phyloP scores from a whole-genome alignment of 2,329 filamentous ascomycete genomes.

The Nemania serpens region DNA sequence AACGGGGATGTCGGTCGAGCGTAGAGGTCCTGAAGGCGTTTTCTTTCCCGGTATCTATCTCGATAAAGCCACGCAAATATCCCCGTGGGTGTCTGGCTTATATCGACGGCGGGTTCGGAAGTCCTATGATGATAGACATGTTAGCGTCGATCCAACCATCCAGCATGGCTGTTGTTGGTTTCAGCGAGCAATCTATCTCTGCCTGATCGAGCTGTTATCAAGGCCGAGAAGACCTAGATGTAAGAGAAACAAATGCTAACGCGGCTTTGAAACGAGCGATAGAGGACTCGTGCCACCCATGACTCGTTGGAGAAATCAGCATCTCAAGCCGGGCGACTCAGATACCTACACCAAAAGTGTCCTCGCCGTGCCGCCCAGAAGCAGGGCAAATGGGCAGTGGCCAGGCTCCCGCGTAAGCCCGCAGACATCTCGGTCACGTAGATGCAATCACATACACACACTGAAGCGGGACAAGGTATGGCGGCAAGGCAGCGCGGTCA shows the following conservation, averaged over 20 bases:
- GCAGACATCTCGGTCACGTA: conserved; percentile 21
- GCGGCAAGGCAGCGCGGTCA: conserved; percentile 23
- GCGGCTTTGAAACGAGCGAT: conserved; percentile 20
- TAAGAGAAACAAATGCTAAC: conserved; percentile 21
- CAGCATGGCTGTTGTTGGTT: conserved; percentile 17
- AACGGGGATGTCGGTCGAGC: conserved; percentile 12
- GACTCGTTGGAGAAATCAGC: conserved; percentile 28
- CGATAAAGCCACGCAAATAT: conserved; percentile 21
- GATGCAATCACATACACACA: conserved; percentile 28
- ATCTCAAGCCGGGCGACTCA: conserved; percentile 19
- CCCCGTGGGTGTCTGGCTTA: neutral
- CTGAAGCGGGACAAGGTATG: conserved; percentile 25
- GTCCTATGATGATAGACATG: conserved; percentile 23
- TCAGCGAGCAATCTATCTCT: conserved; percentile 24
- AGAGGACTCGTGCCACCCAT: conserved; percentile 27
- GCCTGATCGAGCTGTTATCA: conserved; percentile 9
- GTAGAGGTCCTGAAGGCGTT: conserved; percentile 12
- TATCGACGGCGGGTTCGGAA: conserved; percentile 16
- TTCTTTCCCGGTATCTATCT: conserved; percentile 23
- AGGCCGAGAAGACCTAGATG: conserved; percentile 26
- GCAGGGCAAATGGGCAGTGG: conserved; percentile 1
- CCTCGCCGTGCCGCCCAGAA: conserved; percentile 6
- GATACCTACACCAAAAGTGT: conserved; percentile 12
- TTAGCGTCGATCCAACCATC: conserved; percentile 28
- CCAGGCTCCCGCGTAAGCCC: neutral